phyloP scores from a whole-genome alignment of 2,329 filamentous ascomycete genomes.

The Grosmannia huntii region DNA sequence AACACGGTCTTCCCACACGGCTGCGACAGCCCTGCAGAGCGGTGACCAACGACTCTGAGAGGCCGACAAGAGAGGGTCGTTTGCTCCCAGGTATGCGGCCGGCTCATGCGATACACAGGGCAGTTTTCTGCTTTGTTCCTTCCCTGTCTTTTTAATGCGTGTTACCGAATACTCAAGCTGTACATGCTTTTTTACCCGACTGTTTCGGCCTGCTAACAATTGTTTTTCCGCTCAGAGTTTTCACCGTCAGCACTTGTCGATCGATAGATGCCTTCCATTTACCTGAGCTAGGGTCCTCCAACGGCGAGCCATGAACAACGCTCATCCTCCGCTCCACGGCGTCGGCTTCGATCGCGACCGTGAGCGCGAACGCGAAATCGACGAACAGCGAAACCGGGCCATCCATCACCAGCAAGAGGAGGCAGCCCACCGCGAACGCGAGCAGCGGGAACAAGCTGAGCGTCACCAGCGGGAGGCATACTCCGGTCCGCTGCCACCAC shows the following conservation, averaged over 20 bases:
- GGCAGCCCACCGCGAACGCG: constrained; percentile 33
- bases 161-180: background rate
- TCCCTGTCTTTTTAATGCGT: background rate
- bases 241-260: background rate
- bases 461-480: constrained; percentile 50
- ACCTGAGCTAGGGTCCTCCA: background rate
- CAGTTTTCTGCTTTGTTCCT: background rate
- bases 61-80: background rate
- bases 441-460: constrained; percentile 50
- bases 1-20: background rate
- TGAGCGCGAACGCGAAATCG: constrained; percentile 32
- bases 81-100: background rate
- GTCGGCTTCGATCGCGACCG: constrained; percentile 35
- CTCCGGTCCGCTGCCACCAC: constrained; percentile 5
- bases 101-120: background rate
- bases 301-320: constrained; percentile 29
- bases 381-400: constrained; percentile 31
- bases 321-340: constrained; percentile 25
- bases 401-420: constrained; percentile 32
- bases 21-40: background rate
- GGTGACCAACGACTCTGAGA: background rate
- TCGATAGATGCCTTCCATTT: constrained; percentile 7
- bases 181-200: background rate
- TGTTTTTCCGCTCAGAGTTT: background rate
- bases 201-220: background rate